Evolutionary conservation across 805 yeast genomes (phyloP).

Genomic region (Yamadazyma phyllophila): DNA sequence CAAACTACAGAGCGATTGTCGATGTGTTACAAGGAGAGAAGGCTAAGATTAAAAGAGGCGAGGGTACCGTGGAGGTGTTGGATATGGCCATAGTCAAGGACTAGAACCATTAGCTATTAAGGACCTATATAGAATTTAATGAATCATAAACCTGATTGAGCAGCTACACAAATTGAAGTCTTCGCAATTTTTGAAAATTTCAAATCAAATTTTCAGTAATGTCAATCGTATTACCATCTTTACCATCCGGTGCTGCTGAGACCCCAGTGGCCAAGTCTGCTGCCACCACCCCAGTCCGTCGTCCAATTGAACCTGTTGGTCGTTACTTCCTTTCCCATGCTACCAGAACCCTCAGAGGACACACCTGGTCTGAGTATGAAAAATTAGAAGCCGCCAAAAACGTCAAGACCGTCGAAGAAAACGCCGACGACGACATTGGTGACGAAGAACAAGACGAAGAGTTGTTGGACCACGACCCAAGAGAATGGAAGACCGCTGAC

Average conservation of each 20-base stretch:
- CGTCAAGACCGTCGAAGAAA: conserved; percentile 66
- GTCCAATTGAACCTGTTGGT: conserved; percentile 95
- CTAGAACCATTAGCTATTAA: neutral
- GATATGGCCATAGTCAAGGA: conserved; percentile 86
- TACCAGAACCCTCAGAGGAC: conserved; percentile 91
- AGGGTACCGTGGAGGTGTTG: conserved; percentile 74
- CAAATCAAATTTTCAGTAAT: conserved; percentile 15
- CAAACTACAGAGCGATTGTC: conserved; percentile 68
- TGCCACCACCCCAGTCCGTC: conserved; percentile 61
- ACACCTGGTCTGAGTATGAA: conserved; percentile 98
- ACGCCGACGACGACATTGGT: conserved; percentile 60
- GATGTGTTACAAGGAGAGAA: conserved; percentile 53
- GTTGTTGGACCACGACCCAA: conserved; percentile 85
- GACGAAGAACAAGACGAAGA: conserved; percentile 72
- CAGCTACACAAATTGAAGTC: neutral
- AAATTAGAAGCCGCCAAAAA: conserved; percentile 87
- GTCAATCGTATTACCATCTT: conserved; percentile 52
- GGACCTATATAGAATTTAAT: no score
- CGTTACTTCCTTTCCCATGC: conserved; percentile 95
- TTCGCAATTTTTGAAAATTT: conserved; percentile 1
- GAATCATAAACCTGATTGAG: no score
- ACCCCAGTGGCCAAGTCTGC: conserved; percentile 41
- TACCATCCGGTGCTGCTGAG: conserved; percentile 43
- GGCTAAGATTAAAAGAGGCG: conserved; percentile 45
- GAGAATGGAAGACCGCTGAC: conserved; percentile 97